Conservation (phyloP, 1,139 yeast species). For the Blastobotrys apis region DNA sequence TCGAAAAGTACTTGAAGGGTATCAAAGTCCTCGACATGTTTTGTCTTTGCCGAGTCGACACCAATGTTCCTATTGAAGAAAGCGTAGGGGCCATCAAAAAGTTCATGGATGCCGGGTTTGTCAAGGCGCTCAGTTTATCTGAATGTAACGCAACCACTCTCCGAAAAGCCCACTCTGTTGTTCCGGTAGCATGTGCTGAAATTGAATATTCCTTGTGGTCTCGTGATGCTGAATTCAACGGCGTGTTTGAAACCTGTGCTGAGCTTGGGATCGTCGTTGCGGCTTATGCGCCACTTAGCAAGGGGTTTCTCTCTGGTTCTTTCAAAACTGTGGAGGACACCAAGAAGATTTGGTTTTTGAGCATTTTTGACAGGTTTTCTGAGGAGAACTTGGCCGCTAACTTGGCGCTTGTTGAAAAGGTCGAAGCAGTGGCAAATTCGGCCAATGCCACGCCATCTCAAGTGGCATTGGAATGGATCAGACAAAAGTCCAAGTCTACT, state of each 20-base stretch:
- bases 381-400: slow-evolving; percentile 56
- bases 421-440: slow-evolving; percentile 44
- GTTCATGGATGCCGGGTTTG: slow-evolving; percentile 33
- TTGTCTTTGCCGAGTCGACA: slow-evolving; percentile 67
- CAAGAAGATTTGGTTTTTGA: no score
- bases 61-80: slow-evolving; percentile 37
- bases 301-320: slow-evolving; percentile 79
- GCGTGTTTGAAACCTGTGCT: slow-evolving; percentile 53
- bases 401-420: slow-evolving; percentile 44
- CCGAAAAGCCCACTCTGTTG: slow-evolving; percentile 47
- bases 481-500: slow-evolving; percentile 24
- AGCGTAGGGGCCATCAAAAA: slow-evolving; percentile 28
- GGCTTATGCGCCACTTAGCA: slow-evolving; percentile 80
- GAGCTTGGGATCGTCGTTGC: slow-evolving; percentile 61
- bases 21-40: slow-evolving; percentile 45
- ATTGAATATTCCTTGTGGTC: slow-evolving; percentile 67
- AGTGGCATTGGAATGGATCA: slow-evolving; percentile 70
- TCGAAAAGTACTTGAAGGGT: slow-evolving; percentile 42
- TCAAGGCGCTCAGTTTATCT: slow-evolving; percentile 63
- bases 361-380: slow-evolving; percentile 58
- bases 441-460: slow-evolving; percentile 55
- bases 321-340: no score
- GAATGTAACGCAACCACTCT: slow-evolving; percentile 65
- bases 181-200: slow-evolving; percentile 64
- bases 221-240: slow-evolving; percentile 56